Evolutionary conservation across 1,284 basidiomycete species (phyloP).

Genomic region (Marasmius fiardii): DNA sequence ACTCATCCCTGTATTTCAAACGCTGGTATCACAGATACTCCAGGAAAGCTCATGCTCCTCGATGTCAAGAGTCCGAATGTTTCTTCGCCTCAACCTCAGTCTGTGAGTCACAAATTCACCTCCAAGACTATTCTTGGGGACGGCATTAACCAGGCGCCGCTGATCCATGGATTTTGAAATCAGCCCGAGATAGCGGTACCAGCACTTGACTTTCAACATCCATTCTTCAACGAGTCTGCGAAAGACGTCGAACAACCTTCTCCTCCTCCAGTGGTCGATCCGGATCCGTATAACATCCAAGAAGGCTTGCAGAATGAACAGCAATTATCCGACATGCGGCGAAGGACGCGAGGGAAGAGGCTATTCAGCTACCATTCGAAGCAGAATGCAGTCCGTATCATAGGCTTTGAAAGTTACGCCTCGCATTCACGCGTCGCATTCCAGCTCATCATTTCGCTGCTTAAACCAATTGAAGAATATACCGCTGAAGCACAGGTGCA

Average conservation of each 20-base stretch:
- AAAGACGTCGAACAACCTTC: background rate
- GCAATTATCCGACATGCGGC: slow-evolving; percentile 58
- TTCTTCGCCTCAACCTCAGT: background rate
- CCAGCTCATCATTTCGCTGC: slow-evolving; percentile 76
- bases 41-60: background rate
- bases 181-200: background rate
- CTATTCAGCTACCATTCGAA: slow-evolving; percentile 72
- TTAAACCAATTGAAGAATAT: slow-evolving; percentile 89
- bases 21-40: slow-evolving; percentile 20
- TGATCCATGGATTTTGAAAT: background rate
- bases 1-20: no score
- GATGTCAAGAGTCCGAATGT: background rate
- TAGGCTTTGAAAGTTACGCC: slow-evolving; percentile 7
- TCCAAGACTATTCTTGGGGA: background rate
- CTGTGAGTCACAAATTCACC: background rate
- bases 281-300: slow-evolving; percentile 63
- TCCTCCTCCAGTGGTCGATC: background rate
- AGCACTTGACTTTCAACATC: background rate
- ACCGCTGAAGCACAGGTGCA: slow-evolving; percentile 69
- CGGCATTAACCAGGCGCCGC: background rate
- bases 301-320: slow-evolving; percentile 55
- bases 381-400: slow-evolving; percentile 72
- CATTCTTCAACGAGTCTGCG: background rate
- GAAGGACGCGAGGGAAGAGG: slow-evolving; percentile 55
- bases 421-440: background rate